Percentiles rank a stretch among this genome's conserved stretches.
Evolutionary conservation across 148 eudicot species (phyloP).

Genomic region (Polygonum aviculare): DNA sequence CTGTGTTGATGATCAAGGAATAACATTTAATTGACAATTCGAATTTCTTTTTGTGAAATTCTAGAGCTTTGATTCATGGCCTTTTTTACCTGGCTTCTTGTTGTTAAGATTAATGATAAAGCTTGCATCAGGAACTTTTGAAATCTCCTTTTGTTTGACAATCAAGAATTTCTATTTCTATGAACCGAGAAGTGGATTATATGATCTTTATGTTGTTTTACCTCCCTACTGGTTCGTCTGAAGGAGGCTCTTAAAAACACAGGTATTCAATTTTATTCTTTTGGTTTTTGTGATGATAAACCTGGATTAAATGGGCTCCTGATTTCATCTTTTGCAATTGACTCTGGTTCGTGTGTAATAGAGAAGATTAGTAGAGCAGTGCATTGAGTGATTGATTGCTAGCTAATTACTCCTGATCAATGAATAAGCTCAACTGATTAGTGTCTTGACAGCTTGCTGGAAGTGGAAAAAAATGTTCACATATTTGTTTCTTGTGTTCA

Average conservation of each 20-base stretch:
- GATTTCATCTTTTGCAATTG: too few relatives aligned
- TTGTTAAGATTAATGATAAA: background rate
- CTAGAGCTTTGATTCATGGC: background rate
- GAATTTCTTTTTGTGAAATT: background rate
- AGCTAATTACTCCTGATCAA: too few relatives aligned
- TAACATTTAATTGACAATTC: background rate
- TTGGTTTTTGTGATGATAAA: too few relatives aligned
- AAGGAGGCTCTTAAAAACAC: conserved; percentile 47
- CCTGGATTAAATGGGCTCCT: too few relatives aligned
- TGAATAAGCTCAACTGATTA: too few relatives aligned
- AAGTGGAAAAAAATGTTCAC: too few relatives aligned
- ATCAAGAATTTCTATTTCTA: background rate
- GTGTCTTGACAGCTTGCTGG: too few relatives aligned
- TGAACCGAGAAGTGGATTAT: background rate
- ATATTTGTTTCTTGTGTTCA: too few relatives aligned
- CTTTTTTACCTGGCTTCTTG: background rate
- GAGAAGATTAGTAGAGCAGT: too few relatives aligned
- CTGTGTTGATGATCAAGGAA: background rate
- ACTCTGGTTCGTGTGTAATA: too few relatives aligned
- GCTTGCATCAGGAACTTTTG: background rate
- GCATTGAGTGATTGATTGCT: too few relatives aligned
- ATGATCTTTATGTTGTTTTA: background rate
- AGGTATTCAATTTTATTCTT: too few relatives aligned
- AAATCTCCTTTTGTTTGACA: background rate
- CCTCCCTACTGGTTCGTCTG: conserved; percentile 36